These are phyloP conservation scores for Rugonectria rugulosa DNA, from an alignment of 2,329 filamentous ascomycete species.

Conservation along the genomic window DNA sequence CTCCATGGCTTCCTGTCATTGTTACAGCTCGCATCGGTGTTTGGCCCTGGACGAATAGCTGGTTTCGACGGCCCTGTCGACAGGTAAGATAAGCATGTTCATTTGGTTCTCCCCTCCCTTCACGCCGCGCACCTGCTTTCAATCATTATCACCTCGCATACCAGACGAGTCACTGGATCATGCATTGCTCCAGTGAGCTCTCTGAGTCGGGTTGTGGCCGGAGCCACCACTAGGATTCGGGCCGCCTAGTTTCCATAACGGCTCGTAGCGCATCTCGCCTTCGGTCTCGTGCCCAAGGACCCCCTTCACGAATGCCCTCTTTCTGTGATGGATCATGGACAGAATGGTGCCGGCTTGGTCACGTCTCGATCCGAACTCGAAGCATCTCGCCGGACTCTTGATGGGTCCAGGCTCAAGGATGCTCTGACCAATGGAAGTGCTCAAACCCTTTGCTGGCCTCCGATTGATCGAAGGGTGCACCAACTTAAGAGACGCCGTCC, in stretches of 20 bases:
- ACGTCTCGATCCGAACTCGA: conserved; percentile 15
- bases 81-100: conserved; percentile 72
- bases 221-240: conserved; percentile 28
- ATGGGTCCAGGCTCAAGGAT: conserved; percentile 24
- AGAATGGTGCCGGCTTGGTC: conserved; percentile 9
- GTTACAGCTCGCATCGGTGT: conserved; percentile 75
- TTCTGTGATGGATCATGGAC: conserved; percentile 8
- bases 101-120: conserved; percentile 39
- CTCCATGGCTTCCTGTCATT: conserved; percentile 78
- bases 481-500: conserved; percentile 51
- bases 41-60: conserved; percentile 78
- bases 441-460: conserved; percentile 47
- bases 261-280: conserved; percentile 24
- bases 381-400: conserved; percentile 26
- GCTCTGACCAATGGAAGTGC: conserved; percentile 51
- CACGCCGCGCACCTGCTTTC: conserved; percentile 21
- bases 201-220: conserved; percentile 31
- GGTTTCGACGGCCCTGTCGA: conserved; percentile 81
- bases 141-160: conserved; percentile 54
- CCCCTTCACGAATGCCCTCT: not conserved
- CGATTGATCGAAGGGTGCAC: conserved; percentile 56
- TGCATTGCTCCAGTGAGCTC: conserved; percentile 47
- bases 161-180: conserved; percentile 55
- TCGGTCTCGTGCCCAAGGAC: conserved; percentile 2
- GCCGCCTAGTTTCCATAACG: conserved; percentile 29